These are phyloP conservation scores for Suillus clintonianus DNA, from an alignment of 768 basidiomycete species.

Conservation along the genomic window DNA sequence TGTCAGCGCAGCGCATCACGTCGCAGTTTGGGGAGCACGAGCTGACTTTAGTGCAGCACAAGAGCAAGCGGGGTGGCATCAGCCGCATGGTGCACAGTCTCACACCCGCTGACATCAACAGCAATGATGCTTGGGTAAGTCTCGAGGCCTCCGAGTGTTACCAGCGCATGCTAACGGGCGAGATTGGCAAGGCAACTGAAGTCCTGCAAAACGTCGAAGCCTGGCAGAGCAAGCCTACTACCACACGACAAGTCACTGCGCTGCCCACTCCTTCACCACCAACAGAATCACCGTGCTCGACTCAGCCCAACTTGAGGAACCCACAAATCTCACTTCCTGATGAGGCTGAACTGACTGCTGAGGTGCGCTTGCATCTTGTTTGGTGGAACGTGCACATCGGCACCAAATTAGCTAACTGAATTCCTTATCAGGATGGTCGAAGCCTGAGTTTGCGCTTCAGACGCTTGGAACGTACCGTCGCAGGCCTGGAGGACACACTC, in stretches of 20 bases:
- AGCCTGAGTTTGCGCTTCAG: not conserved
- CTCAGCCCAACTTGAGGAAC: no score
- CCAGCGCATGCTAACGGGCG: no score
- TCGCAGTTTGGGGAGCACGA: no score
- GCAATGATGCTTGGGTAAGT: not conserved
- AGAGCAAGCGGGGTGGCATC: not conserved
- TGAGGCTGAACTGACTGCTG: not conserved
- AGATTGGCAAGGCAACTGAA: not conserved
- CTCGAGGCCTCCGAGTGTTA: no score
- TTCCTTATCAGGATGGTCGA: not conserved
- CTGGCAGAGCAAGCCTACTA: no score
- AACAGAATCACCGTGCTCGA: no score
- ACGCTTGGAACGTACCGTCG: not conserved
- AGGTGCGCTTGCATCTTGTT: not conserved
- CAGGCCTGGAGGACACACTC: not conserved
- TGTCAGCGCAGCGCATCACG: no score
- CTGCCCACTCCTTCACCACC: not conserved
- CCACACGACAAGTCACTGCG: not conserved
- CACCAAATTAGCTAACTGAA: not conserved
- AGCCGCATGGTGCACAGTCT: not conserved
- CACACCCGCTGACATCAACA: not conserved
- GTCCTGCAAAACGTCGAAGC: not conserved
- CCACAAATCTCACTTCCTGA: no score
- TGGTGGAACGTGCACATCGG: no score
- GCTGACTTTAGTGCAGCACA: not conserved